A percentile compares a stretch with the other conserved stretches of the same genome.
Evolutionary conservation across 371 early-diverging fungal species (phyloP).

Genomic region (Choanephora cucurbitarum): DNA sequence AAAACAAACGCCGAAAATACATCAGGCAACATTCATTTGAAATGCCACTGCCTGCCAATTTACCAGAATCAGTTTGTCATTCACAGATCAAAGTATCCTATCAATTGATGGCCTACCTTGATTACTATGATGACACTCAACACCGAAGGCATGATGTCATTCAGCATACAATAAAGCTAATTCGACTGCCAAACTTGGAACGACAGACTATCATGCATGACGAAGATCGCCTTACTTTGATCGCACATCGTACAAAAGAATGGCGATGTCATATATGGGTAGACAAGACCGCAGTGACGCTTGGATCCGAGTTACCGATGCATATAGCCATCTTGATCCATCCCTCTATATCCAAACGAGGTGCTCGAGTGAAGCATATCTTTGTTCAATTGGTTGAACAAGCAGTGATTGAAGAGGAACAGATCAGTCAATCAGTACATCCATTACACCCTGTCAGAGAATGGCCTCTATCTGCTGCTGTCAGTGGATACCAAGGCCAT

Average conservation of each 20-base stretch:
- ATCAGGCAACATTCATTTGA: slow-evolving; percentile 26
- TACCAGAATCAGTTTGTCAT: slow-evolving; percentile 27
- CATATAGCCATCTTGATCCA: slow-evolving; percentile 14
- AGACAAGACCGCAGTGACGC: slow-evolving; percentile 9
- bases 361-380: slow-evolving; percentile 16
- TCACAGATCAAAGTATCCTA: slow-evolving; percentile 22
- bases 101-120: slow-evolving; percentile 7
- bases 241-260: slow-evolving; percentile 5
- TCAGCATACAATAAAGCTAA: slow-evolving; percentile 14
- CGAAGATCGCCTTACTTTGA: slow-evolving; percentile 14
- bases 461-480: neutral
- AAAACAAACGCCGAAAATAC: neutral
- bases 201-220: neutral
- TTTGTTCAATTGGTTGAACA: slow-evolving; percentile 25
- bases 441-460: slow-evolving; percentile 19
- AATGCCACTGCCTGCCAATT: slow-evolving; percentile 25
- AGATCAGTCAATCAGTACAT: slow-evolving; percentile 11
- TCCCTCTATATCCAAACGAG: too few relatives aligned
- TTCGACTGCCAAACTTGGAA: slow-evolving; percentile 16
- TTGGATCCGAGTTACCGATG: slow-evolving; percentile 23
- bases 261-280: too few relatives aligned
- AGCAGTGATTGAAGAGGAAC: neutral
- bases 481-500: neutral
- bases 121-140: slow-evolving; percentile 7
- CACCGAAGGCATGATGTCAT: slow-evolving; percentile 10